phyloP scores from a whole-genome alignment of 2,329 filamentous ascomycete genomes.

The Fusarium globosum region DNA sequence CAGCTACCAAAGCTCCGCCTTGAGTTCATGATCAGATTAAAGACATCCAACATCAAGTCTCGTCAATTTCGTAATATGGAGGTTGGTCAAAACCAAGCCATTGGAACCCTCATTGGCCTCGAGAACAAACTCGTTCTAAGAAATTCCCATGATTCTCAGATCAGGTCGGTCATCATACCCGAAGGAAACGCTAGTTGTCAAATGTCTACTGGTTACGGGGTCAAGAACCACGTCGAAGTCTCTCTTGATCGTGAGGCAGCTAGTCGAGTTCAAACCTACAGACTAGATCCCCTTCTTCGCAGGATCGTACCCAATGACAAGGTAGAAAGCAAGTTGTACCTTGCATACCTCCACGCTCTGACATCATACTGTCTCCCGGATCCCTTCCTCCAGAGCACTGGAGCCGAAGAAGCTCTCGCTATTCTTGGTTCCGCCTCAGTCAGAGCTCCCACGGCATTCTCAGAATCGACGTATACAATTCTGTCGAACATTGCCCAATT shows the following conservation, averaged over 20 bases:
- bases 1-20: slow-evolving; percentile 40
- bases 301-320: slow-evolving; percentile 62
- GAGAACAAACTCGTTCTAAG: slow-evolving; percentile 57
- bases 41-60: slow-evolving; percentile 2
- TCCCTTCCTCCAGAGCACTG: slow-evolving; percentile 59
- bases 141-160: slow-evolving; percentile 9
- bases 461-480: not conserved
- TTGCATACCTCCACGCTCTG: slow-evolving; percentile 64
- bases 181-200: slow-evolving; percentile 44
- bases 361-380: slow-evolving; percentile 65
- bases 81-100: slow-evolving; percentile 25
- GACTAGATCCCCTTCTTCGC: slow-evolving; percentile 61
- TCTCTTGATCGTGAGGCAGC: slow-evolving; percentile 43
- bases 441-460: slow-evolving; percentile 44
- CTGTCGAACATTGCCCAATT: not conserved
- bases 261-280: slow-evolving; percentile 55
- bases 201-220: fast-evolving
- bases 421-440: slow-evolving; percentile 62
- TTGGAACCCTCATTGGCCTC: slow-evolving; percentile 23
- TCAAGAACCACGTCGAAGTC: slow-evolving; percentile 50
- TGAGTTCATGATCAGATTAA: slow-evolving; percentile 1
- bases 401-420: slow-evolving; percentile 63
- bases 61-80: slow-evolving; percentile 32
- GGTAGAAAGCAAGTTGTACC: slow-evolving; percentile 62
- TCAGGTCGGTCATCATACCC: slow-evolving; percentile 54